These are phyloP conservation scores for Plasmodium adleri DNA, from an alignment of 169 alveolate genomes.

Conservation along the genomic window DNA sequence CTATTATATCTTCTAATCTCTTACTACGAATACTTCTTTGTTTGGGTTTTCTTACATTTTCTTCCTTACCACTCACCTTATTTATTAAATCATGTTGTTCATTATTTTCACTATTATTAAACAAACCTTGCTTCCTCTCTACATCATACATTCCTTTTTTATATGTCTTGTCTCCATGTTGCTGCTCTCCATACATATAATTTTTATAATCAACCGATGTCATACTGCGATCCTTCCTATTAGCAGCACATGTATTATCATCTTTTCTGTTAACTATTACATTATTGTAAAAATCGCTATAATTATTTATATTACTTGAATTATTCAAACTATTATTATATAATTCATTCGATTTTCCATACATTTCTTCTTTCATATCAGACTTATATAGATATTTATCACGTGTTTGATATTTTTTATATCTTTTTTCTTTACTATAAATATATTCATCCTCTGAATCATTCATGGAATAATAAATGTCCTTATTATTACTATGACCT, in stretches of 20 bases:
- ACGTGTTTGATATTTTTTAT: slow-evolving; percentile 21
- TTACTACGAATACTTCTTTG: too few species aligned
- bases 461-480: neutral
- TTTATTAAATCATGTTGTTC: too few species aligned
- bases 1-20: too few species aligned
- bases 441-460: slow-evolving; percentile 13
- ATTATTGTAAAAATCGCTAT: neutral
- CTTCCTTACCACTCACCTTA: too few species aligned
- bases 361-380: slow-evolving; percentile 38
- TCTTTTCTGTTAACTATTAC: too few species aligned
- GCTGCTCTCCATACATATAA: neutral
- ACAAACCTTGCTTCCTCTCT: too few species aligned
- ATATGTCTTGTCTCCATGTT: neutral
- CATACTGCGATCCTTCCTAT: too few species aligned
- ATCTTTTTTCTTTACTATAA: slow-evolving; percentile 17
- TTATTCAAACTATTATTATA: slow-evolving; percentile 4
- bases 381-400: slow-evolving; percentile 15
- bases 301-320: slow-evolving; percentile 1
- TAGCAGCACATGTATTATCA: too few species aligned
- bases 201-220: too few species aligned
- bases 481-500: slow-evolving; percentile 12
- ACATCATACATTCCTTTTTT: neutral
- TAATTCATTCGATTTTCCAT: slow-evolving; percentile 11
- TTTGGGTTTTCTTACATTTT: too few species aligned
- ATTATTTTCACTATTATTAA: too few species aligned